Evolutionary conservation across 192 early-diverging fungal genomes (phyloP), one percentile per base, ranked within the genome.

Genomic region (Backusella liffmaniae): DNA sequence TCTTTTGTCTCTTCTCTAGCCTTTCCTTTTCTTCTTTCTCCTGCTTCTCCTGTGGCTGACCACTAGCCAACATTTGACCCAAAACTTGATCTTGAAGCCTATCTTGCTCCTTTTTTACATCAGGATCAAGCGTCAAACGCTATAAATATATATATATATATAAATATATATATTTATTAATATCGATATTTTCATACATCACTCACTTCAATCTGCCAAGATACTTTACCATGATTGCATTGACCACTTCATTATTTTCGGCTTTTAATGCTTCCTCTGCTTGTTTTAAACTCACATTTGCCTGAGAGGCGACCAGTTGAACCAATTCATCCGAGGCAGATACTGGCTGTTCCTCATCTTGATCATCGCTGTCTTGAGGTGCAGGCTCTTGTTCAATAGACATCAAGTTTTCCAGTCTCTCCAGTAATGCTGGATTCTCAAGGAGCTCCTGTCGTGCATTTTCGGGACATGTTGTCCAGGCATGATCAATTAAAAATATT

Each of bases 261-360:
- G 84, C 84, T 86, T 92, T 94, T 77, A 99, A 88, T 44, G 96
- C 97, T 85, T 92, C 92, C 81, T 98, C 87, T 37, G 98, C 98
- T 87, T 95, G 92, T 83, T 87, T 79, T 46, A 96, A 92, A 68
- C 87, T 86, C 81, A 92, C 92, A 84, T 90, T 90, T 0, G 90
- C 86, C 77, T 91, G 89, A 13, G 84, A 82, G 13, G 86, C 83
- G 6, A 93, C 90, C 39, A 89, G 67, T 16, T 87, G 78, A 9
- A 92, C 81, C 69, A 88, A 86, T 26, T 71, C 70, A 23, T 44
- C 70, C 23, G 41, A 46, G 26, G 42, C 39, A 16, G 15, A 21
- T 34, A 75, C 73, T 8, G 84, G 75, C 34, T 85, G 80, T 16
- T 85, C 77, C 5, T 88, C 82, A 16, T 79, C 77, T 46, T 51